Conservation (phyloP, 129 eudicot species). For the Flaveria robusta region DNA sequence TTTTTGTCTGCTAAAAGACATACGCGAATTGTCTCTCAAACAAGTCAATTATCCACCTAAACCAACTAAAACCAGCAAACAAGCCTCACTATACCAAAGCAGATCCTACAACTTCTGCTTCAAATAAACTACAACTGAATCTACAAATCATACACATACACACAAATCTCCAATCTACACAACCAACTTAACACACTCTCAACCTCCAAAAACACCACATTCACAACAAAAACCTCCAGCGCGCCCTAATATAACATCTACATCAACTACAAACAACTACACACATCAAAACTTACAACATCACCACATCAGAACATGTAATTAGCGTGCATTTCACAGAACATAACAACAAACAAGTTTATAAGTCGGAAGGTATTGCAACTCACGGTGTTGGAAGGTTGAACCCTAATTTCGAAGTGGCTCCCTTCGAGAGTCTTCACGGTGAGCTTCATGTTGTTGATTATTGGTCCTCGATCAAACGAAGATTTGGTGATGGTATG, state of each 20-base stretch:
- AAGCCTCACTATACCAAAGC: background rate
- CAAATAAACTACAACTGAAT: background rate
- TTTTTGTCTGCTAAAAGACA: background rate
- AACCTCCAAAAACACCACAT: background rate
- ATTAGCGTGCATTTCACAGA: background rate
- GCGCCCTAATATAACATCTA: background rate
- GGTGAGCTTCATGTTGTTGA: conserved; percentile 83
- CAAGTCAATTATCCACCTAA: conserved; percentile 8
- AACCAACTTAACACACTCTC: background rate
- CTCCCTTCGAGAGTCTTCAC: conserved; percentile 98
- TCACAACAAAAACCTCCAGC: background rate
- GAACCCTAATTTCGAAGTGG: conserved; percentile 94
- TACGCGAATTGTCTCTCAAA: background rate
- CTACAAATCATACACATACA: background rate
- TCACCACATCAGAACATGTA: conserved; percentile 16
- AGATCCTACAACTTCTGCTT: background rate
- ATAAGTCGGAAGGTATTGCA: conserved; percentile 20
- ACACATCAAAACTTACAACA: background rate
- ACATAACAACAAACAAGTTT: background rate
- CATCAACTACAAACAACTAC: background rate
- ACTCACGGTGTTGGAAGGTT: conserved; percentile 85
- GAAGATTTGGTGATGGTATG: conserved; percentile 3
- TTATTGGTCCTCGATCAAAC: conserved; percentile 17
- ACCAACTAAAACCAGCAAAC: background rate
- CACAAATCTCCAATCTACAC: background rate